Evolutionary conservation across 2,329 filamentous ascomycete genomes (phyloP), one percentile per base, ranked within the genome.

Genomic region (Claviceps capensis): DNA sequence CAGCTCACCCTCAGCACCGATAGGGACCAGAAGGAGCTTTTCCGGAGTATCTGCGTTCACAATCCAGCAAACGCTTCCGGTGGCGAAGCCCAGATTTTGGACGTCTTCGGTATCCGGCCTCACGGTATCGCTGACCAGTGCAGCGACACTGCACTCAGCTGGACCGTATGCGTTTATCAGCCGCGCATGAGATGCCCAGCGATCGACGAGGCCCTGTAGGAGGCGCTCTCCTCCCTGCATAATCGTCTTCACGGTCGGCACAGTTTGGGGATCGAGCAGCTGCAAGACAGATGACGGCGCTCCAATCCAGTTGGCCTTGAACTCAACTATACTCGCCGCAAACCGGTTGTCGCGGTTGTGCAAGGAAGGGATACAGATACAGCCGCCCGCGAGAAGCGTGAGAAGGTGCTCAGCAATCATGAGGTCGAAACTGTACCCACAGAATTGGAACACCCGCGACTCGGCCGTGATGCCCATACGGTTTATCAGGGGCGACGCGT

Each of bases 1-100:
- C 16, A 69, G 59, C 54, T 69, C 67, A 4, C 64, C 65, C 7
- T 59, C 37, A 5, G 50, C 54, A 0, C 63, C 63, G 2, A 64
- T 45, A 1, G 63, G 62, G 0, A 55, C 51, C 5, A 5, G 46
- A 11, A 63, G 58, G 8, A 11, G 30, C 8, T 47, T 49, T n/a
- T 59, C 26, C 34, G 47, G 38, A 44, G 61, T 50, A 4, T 52
- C 52, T 4, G 58, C 43, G 22, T 62, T 55, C 5, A 59, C 56
- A 43, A 66, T 49, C 60, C 61, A 65, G 45, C 54, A 51, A 19
- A 53, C 49, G 16, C 54, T 55, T 5, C 57, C 56, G 1, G 47
- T 45, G 6, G 45, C 50, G 8, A 47, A 41, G 2, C 58, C 56
- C 26, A 60, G 51, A 2, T 50, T 34, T 64, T 63, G 47, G 59